phyloP scores from a whole-genome alignment of 768 basidiomycete species.

The Infundibulicybe gibba region DNA sequence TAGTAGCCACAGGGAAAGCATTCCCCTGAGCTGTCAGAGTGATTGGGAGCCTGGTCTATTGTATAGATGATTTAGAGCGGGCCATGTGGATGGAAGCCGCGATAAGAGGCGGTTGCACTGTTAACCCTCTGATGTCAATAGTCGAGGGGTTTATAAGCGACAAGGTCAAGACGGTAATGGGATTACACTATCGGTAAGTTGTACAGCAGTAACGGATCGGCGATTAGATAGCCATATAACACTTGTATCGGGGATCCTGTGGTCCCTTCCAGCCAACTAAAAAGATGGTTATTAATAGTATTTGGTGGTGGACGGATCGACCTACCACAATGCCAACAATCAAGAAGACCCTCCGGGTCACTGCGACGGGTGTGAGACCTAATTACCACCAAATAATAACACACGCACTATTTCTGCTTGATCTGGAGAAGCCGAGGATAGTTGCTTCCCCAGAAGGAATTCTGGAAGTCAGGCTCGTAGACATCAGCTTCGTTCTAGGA shows the following conservation, averaged over 20 bases:
- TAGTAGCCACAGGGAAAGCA: too few relatives aligned
- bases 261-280: background rate
- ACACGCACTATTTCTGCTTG: slow-evolving; percentile 44
- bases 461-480: slow-evolving; percentile 33
- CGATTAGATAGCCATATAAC: background rate
- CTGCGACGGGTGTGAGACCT: slow-evolving; percentile 15
- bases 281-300: background rate
- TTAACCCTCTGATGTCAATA: too few relatives aligned
- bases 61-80: too few relatives aligned
- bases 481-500: slow-evolving; percentile 46
- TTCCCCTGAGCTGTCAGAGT: too few relatives aligned
- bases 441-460: slow-evolving; percentile 41
- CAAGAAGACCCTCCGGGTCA: slow-evolving; percentile 42
- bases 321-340: slow-evolving; percentile 50
- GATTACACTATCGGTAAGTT: too few relatives aligned
- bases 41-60: too few relatives aligned
- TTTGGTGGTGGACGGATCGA: background rate
- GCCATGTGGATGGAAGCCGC: too few relatives aligned
- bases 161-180: too few relatives aligned
- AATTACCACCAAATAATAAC: background rate
- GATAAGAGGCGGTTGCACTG: too few relatives aligned
- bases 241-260: background rate
- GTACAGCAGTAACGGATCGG: too few relatives aligned
- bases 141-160: too few relatives aligned
- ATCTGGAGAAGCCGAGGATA: slow-evolving; percentile 34